These are phyloP conservation scores for Exophiala calicioides DNA, from an alignment of 2,329 filamentous ascomycete species.

Conservation along the genomic window DNA sequence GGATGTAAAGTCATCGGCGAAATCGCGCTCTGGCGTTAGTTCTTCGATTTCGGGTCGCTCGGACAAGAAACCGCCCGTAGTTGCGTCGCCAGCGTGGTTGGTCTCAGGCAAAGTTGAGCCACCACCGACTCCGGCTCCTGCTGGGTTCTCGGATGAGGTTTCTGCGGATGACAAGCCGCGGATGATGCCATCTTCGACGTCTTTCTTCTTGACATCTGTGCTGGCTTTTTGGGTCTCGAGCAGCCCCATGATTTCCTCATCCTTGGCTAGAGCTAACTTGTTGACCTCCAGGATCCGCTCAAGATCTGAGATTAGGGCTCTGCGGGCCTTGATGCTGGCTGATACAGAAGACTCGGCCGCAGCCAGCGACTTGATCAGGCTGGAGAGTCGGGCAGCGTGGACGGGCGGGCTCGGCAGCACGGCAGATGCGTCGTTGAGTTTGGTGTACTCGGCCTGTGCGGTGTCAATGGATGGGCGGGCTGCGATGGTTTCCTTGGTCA, in stretches of 20 bases:
- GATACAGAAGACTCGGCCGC: constrained; percentile 86
- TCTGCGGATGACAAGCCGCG: constrained; percentile 69
- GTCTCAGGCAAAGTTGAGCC: constrained; percentile 5
- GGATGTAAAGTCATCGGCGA: constrained; percentile 4
- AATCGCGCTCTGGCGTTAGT: constrained; percentile 29
- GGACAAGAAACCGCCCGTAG: constrained; percentile 10
- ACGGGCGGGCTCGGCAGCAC: constrained; percentile 79
- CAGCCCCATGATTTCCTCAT: constrained; percentile 66
- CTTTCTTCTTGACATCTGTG: constrained; percentile 79
- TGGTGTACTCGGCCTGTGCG: constrained; percentile 80
- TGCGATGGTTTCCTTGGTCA: constrained; percentile 71
- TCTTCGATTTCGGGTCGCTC: constrained; percentile 30
- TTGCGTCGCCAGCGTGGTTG: constrained; percentile 10
- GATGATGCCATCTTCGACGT: constrained; percentile 91
- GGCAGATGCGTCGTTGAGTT: constrained; percentile 71
- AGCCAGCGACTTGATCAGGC: constrained; percentile 84
- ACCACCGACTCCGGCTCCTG: constrained; percentile 28
- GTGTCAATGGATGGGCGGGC: constrained; percentile 67
- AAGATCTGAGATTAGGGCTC: constrained; percentile 73
- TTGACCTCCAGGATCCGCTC: constrained; percentile 80
- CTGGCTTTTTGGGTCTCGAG: constrained; percentile 67
- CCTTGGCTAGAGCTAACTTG: constrained; percentile 66
- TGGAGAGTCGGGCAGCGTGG: constrained; percentile 84
- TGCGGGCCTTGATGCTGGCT: constrained; percentile 83
- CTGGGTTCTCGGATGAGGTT: constrained; percentile 49